These are phyloP conservation scores for Waltergamsia citrina DNA, from an alignment of 2,329 filamentous ascomycete genomes.

Conservation along the genomic window DNA sequence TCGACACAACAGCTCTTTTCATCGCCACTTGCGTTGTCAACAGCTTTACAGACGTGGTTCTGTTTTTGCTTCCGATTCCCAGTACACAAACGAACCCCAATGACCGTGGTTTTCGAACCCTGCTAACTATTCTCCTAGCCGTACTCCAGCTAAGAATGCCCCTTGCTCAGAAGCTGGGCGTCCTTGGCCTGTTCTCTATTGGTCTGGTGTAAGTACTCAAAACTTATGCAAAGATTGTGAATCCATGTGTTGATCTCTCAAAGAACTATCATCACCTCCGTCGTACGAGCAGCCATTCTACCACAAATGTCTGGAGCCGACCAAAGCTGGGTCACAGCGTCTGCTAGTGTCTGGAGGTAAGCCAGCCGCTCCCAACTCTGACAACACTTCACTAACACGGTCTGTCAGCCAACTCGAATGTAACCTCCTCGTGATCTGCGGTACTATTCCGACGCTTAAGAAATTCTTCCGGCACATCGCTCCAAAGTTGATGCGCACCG, in stretches of 20 bases:
- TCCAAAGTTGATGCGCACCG: slow-evolving; percentile 16
- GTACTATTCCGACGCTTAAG: slow-evolving; percentile 26
- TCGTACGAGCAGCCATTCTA: slow-evolving; percentile 17
- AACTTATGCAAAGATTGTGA: neutral
- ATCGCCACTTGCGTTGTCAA: slow-evolving; percentile 36
- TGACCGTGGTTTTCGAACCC: neutral
- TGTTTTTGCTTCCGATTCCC: slow-evolving; percentile 34
- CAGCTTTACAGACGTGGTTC: slow-evolving; percentile 34
- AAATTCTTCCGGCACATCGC: slow-evolving; percentile 27
- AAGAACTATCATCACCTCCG: slow-evolving; percentile 23
- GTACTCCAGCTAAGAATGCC: slow-evolving; percentile 34
- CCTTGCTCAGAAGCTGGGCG: slow-evolving; percentile 32
- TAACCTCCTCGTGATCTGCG: slow-evolving; percentile 30
- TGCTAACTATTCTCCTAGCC: neutral
- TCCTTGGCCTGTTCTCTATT: slow-evolving; percentile 32
- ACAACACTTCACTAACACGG: neutral
- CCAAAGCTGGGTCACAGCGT: slow-evolving; percentile 17
- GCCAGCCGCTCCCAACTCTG: slow-evolving; percentile 4
- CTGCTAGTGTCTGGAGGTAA: slow-evolving; percentile 18
- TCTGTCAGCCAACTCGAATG: slow-evolving; percentile 19
- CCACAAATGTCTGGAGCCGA: slow-evolving; percentile 14
- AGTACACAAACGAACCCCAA: slow-evolving; percentile 16
- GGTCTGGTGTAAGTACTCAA: slow-evolving; percentile 18
- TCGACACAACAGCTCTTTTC: slow-evolving; percentile 36
- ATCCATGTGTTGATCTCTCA: neutral